Conservation (phyloP, 2,329 filamentous ascomycete species). For the Pseudogymnoascus sp. region DNA sequence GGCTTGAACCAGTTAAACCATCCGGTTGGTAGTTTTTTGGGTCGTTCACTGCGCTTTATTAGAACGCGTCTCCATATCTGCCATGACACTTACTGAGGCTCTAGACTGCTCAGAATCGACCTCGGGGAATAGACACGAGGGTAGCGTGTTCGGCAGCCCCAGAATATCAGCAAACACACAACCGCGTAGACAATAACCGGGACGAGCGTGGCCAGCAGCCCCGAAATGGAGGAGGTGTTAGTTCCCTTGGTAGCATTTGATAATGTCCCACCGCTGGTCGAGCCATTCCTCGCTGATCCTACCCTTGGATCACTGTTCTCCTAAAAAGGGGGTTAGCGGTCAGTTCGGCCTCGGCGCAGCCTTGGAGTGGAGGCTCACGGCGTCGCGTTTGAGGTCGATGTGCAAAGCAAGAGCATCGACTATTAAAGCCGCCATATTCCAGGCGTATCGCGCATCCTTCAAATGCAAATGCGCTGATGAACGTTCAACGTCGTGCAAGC, state of each 20-base stretch:
- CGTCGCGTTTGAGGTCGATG: neutral
- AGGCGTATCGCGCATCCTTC: neutral
- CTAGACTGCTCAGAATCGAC: conserved; percentile 42
- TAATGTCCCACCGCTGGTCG: conserved; percentile 20
- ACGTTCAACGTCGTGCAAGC: neutral
- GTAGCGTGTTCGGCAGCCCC: conserved; percentile 41
- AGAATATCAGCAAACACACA: conserved; percentile 45
- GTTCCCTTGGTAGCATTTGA: conserved; percentile 30
- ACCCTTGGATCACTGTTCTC: conserved; percentile 32
- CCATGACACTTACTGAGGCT: conserved; percentile 38
- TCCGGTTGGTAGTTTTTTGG: conserved; percentile 24
- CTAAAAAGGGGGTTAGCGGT: neutral
- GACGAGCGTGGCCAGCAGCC: conserved; percentile 44
- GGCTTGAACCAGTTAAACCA: conserved; percentile 31
- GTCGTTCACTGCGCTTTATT: conserved; percentile 26
- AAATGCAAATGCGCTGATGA: neutral
- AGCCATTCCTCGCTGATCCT: conserved; percentile 38
- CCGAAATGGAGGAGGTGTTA: conserved; percentile 36
- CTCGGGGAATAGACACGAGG: conserved; percentile 50
- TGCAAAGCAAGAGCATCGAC: neutral
- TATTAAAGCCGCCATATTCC: conserved; percentile 1
- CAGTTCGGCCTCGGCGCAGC: neutral
- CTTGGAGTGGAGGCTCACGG: neutral
- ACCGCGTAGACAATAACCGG: conserved; percentile 44
- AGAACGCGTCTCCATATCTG: neutral